A percentile compares a stretch with the other conserved stretches of the same genome.
These are phyloP conservation scores for Aspergillus brasiliensis DNA, from an alignment of 2,329 filamentous ascomycete species.

Conservation along the genomic window DNA sequence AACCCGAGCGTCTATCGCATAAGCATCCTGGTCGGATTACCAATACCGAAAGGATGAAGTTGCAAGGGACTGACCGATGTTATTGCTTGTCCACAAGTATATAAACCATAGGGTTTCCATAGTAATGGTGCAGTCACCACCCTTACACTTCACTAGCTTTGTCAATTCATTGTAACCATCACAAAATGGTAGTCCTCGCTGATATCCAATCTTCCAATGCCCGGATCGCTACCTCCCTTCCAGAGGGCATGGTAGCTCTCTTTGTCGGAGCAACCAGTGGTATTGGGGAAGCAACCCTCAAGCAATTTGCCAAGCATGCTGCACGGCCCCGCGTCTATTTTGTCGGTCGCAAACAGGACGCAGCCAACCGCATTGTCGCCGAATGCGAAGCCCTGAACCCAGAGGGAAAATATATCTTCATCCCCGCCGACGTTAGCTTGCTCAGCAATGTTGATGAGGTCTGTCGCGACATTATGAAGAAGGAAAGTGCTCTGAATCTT, in stretches of 20 bases:
- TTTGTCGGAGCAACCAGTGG: slow-evolving; percentile 56
- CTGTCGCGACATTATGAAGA: slow-evolving; percentile 38
- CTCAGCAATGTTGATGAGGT: slow-evolving; percentile 3
- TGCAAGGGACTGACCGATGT: no score
- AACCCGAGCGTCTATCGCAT: background rate
- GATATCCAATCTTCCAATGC: background rate
- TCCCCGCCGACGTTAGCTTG: slow-evolving; percentile 8
- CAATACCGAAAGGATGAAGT: background rate
- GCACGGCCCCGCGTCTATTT: slow-evolving; percentile 49
- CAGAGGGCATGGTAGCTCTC: slow-evolving; percentile 47
- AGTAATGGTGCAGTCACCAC: background rate
- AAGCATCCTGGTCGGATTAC: background rate
- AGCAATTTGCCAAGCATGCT: slow-evolving; percentile 46
- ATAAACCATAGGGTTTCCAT: no score
- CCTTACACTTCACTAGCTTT: background rate
- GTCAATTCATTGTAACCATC: background rate
- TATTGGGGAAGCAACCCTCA: slow-evolving; percentile 52
- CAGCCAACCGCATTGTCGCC: slow-evolving; percentile 45
- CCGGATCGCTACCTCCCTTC: background rate
- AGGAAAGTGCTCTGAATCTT: background rate
- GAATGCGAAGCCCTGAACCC: slow-evolving; percentile 51
- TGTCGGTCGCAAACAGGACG: slow-evolving; percentile 45
- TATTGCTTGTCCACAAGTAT: no score
- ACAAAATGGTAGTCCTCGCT: background rate
- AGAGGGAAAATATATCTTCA: slow-evolving; percentile 11